phyloP scores from a whole-genome alignment of 2,329 filamentous ascomycete genomes.

The Elsinoe perseae region DNA sequence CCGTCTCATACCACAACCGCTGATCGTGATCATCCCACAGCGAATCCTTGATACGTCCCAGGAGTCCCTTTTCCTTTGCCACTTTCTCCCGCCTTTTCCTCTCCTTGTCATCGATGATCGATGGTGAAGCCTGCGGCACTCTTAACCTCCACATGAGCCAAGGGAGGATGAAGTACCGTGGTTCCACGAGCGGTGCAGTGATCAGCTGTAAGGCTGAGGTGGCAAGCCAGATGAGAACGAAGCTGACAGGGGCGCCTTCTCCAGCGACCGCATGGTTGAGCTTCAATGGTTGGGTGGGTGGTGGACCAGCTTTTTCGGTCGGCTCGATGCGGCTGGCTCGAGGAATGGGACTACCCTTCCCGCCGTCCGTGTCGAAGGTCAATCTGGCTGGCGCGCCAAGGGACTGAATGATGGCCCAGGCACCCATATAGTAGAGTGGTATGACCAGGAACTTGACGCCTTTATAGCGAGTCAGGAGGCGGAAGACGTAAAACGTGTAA shows the following conservation, averaged over 20 bases:
- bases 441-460: slow-evolving; percentile 60
- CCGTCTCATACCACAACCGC: slow-evolving; percentile 53
- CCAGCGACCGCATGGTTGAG: slow-evolving; percentile 18
- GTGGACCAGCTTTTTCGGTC: neutral
- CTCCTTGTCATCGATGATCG: slow-evolving; percentile 15
- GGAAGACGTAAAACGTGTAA: slow-evolving; percentile 95
- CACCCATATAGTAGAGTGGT: slow-evolving; percentile 61
- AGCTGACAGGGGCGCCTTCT: slow-evolving; percentile 35
- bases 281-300: slow-evolving; percentile 1
- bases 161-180: slow-evolving; percentile 89
- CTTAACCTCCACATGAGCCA: slow-evolving; percentile 90
- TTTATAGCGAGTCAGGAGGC: slow-evolving; percentile 56
- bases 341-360: slow-evolving; percentile 11
- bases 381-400: slow-evolving; percentile 42
- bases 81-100: slow-evolving; percentile 11
- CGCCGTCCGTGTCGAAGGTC: slow-evolving; percentile 15
- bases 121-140: slow-evolving; percentile 43
- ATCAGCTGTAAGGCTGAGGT: slow-evolving; percentile 71
- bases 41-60: neutral
- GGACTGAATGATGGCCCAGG: slow-evolving; percentile 59
- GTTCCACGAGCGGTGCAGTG: slow-evolving; percentile 87
- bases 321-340: slow-evolving; percentile 9
- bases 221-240: slow-evolving; percentile 55
- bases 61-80: neutral
- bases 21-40: slow-evolving; percentile 31